Evolutionary conservation across 2,329 filamentous ascomycete genomes (phyloP), one percentile per base, ranked within the genome.

Genomic region (Botryotinia calthae): DNA sequence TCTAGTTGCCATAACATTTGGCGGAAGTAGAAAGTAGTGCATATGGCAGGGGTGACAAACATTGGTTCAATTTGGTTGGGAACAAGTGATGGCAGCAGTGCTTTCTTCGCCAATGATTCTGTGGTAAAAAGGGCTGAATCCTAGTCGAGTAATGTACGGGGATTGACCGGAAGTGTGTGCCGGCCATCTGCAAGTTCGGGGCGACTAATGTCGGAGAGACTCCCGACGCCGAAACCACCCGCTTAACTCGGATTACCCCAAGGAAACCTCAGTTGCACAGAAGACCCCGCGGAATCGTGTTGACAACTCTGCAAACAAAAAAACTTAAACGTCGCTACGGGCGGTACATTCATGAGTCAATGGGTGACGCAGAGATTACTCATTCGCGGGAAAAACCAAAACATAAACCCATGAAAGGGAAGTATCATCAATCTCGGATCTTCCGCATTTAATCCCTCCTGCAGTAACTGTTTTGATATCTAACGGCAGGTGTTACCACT

Each of bases 121-220:
- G 28, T 51, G 31, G 31, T n/a, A 66, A 51, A 10, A 37, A n/a
- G 9, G 44, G 31, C n/a, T 18, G 12, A 44, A 59, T 22, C 66
- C 51, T 34, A 59, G 66, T 59, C n/a, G 44, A 16, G 20, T 51
- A n/a, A 54, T 51, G 12, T 25, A 54, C 58, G 58, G 46, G 59
- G 46, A n/a, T 65, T 65, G 34, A 34, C 59, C 46, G 59, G 69
- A 54, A 56, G 31, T 48, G n/a, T 40, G 25, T 64, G 59, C 59
- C 59, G 59, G 40, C 31, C 34, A 71, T 65, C 61, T 71, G 34
- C 59, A 65, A 71, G 68, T 40, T 63, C 46, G 58, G 37, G 31
- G 42, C 16, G 40, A 64, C 46, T 40, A 25, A 51, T 40, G 1
- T 64, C 70, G 70, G 70, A 72, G 48, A 58, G 12, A 25, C 25